Conservation (phyloP, 1,284 basidiomycete species). For the Porodaedalea pini region DNA sequence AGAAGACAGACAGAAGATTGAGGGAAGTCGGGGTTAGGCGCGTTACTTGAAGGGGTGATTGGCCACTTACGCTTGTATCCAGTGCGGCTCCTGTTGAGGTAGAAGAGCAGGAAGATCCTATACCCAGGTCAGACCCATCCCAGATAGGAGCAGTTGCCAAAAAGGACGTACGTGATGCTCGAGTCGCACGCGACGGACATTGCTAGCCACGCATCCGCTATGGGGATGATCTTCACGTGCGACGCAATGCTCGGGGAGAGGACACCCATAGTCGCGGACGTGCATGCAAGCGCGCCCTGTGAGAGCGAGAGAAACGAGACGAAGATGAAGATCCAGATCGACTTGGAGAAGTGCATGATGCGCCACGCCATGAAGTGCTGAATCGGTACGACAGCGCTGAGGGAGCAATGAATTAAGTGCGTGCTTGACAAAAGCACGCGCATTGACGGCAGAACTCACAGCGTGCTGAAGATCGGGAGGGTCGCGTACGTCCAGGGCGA, state of each 20-base stretch:
- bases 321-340: slow-evolving; percentile 25
- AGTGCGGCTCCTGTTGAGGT: slow-evolving; percentile 2
- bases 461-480: slow-evolving; percentile 30
- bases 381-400: slow-evolving; percentile 33
- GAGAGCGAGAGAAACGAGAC: slow-evolving; percentile 26
- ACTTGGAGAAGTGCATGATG: slow-evolving; percentile 29
- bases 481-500: slow-evolving; percentile 33
- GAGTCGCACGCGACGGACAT: slow-evolving; percentile 19
- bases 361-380: slow-evolving; percentile 34
- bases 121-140: neutral
- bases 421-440: neutral
- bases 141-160: neutral
- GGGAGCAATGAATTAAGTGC: neutral
- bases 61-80: slow-evolving; percentile 5
- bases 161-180: slow-evolving; percentile 19
- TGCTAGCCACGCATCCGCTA: slow-evolving; percentile 23
- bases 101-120: neutral
- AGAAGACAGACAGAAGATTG: neutral
- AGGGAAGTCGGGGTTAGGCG: too few relatives aligned
- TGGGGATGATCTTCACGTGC: slow-evolving; percentile 18
- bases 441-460: slow-evolving; percentile 13
- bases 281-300: slow-evolving; percentile 24
- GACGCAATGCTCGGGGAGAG: slow-evolving; percentile 19
- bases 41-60: too few relatives aligned
- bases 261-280: slow-evolving; percentile 19